A percentile compares a stretch with the other conserved stretches of the same genome.
phyloP scores from a whole-genome alignment of 192 early-diverging fungal genomes.

The Coemansia reversa region DNA sequence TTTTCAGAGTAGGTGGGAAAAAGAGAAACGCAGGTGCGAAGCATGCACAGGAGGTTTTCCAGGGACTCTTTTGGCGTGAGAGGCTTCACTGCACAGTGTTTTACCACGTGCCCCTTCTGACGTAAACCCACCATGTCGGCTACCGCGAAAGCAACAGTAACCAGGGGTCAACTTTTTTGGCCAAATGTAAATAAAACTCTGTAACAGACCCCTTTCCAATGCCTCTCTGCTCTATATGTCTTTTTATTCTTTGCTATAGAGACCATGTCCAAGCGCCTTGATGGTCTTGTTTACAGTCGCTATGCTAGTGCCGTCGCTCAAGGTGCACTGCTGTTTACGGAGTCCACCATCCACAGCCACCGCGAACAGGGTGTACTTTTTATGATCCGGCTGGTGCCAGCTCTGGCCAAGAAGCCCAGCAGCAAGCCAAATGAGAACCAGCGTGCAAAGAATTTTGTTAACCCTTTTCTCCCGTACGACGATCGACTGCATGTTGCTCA shows the following conservation, averaged over 20 bases:
- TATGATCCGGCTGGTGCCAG: conserved; percentile 46
- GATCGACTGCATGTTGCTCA: conserved; percentile 31
- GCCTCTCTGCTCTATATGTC: not conserved
- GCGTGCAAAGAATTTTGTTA: conserved; percentile 27
- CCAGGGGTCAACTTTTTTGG: no score
- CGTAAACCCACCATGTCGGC: no score
- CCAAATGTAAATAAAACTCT: no score
- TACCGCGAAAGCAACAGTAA: not conserved
- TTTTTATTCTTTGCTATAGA: not conserved
- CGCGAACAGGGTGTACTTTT: conserved; percentile 37
- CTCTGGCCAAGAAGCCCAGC: conserved; percentile 47
- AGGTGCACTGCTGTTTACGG: conserved; percentile 46
- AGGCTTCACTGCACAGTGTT: no score
- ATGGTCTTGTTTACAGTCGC: conserved; percentile 27
- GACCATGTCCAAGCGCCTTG: conserved; percentile 16
- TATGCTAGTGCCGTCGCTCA: conserved; percentile 39
- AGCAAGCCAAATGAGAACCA: conserved; percentile 39
- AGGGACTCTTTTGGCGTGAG: no score
- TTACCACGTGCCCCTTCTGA: no score
- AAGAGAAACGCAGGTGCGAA: no score
- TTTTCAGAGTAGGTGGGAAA: no score
- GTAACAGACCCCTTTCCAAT: no score
- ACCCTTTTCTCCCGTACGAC: conserved; percentile 51
- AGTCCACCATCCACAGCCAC: conserved; percentile 29
- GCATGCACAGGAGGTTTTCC: no score